Evolutionary conservation across 768 basidiomycete genomes (phyloP).

Genomic region (Termitomyces sp.): DNA sequence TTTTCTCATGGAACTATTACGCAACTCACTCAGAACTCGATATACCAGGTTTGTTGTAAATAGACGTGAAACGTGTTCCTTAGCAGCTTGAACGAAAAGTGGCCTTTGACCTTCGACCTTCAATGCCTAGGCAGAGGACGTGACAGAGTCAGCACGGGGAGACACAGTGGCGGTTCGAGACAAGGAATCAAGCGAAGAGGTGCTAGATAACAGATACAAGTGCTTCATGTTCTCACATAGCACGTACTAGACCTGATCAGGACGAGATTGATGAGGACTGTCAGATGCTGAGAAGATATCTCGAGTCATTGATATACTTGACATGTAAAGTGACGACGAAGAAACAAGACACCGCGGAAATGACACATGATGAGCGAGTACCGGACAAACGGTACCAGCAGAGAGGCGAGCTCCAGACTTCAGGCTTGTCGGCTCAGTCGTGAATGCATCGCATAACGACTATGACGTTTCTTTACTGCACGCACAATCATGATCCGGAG

Average conservation of each 20-base stretch:
- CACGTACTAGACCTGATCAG: slow-evolving; percentile 8
- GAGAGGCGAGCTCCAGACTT: background rate
- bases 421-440: background rate
- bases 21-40: background rate
- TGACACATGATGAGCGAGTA: background rate
- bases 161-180: background rate
- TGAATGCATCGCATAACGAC: background rate
- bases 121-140: slow-evolving; percentile 9
- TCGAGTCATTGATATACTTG: slow-evolving; percentile 3
- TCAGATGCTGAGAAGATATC: slow-evolving; percentile 6
- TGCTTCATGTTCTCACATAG: slow-evolving; percentile 1
- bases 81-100: slow-evolving; percentile 25
- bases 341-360: background rate
- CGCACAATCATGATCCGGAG: background rate
- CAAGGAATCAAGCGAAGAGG: background rate
- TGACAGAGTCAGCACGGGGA: background rate
- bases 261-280: slow-evolving; percentile 18
- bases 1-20: background rate
- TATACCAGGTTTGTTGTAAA: no score
- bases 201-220: background rate
- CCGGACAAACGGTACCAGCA: no score
- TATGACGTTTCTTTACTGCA: background rate
- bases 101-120: slow-evolving; percentile 15
- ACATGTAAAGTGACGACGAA: background rate
- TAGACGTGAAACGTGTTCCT: background rate